A percentile compares a stretch with the other conserved stretches of the same genome.
Conservation (phyloP, 306 rosid species). For the Hippophae gyantsensis region DNA sequence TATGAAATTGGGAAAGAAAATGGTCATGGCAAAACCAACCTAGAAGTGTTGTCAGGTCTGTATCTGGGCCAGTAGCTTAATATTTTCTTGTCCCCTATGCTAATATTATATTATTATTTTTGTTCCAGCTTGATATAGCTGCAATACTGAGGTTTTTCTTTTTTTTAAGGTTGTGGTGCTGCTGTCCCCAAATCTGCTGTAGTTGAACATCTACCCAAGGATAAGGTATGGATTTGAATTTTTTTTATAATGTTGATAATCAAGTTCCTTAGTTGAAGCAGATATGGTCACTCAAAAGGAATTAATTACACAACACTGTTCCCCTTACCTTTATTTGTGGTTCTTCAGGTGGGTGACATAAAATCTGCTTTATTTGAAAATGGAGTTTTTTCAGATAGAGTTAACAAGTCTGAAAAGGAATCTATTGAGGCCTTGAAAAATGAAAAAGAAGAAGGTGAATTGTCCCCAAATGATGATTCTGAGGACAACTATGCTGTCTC, state of each 20-base stretch:
- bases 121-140: slow-evolving; percentile 7
- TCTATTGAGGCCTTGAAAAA: slow-evolving; percentile 48
- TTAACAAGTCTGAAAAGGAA: slow-evolving; percentile 41
- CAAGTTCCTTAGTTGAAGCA: slow-evolving; percentile 4
- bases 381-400: slow-evolving; percentile 37
- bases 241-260: slow-evolving; percentile 8
- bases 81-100: no score
- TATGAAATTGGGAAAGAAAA: slow-evolving; percentile 38
- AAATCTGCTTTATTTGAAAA: slow-evolving; percentile 35
- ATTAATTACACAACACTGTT: not conserved
- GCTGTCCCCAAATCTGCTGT: slow-evolving; percentile 36
- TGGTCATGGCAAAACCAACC: slow-evolving; percentile 38
- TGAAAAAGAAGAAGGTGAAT: slow-evolving; percentile 98
- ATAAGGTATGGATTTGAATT: slow-evolving; percentile 43
- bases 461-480: slow-evolving; percentile 73
- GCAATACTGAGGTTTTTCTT: slow-evolving; percentile 17
- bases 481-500: slow-evolving; percentile 70
- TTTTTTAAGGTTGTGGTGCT: slow-evolving; percentile 39
- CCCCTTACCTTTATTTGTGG: slow-evolving; percentile 2
- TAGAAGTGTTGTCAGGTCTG: slow-evolving; percentile 65
- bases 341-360: slow-evolving; percentile 42
- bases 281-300: slow-evolving; percentile 2
- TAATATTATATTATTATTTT: slow-evolving; percentile 3
- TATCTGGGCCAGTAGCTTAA: not conserved
- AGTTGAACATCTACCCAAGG: slow-evolving; percentile 33